Conservation (phyloP, 2,329 filamentous ascomycete species). For the Cladosporium sp. region DNA sequence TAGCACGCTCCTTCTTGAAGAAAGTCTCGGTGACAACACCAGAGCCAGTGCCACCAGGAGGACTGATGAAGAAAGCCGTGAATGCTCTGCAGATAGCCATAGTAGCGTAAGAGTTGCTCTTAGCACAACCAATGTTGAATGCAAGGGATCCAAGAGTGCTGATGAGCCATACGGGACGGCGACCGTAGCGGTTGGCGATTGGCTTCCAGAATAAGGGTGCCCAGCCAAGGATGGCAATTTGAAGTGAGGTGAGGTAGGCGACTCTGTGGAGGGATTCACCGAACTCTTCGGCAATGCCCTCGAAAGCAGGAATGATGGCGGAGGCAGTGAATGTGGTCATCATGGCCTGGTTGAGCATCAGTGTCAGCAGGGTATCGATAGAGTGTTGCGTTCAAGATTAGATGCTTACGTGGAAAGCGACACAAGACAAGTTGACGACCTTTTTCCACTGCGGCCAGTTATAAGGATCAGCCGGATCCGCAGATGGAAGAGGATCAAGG, state of each 20-base stretch:
- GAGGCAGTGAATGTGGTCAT: constrained; percentile 59
- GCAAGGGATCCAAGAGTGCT: constrained; percentile 50
- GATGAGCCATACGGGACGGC: constrained; percentile 56
- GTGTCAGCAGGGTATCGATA: neutral
- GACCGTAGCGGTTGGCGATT: constrained; percentile 54
- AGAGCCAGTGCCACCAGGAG: constrained; percentile 56
- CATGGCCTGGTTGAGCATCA: constrained; percentile 41
- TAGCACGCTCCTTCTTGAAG: constrained; percentile 56
- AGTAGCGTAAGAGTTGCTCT: constrained; percentile 49
- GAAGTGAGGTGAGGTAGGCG: constrained; percentile 57
- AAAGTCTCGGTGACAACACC: constrained; percentile 60
- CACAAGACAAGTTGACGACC: constrained; percentile 52
- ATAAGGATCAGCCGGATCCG: constrained; percentile 54
- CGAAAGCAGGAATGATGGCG: constrained; percentile 56
- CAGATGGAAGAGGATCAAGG: constrained; percentile 54
- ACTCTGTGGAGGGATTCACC: constrained; percentile 50
- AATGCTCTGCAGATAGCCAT: constrained; percentile 56
- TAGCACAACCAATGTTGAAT: constrained; percentile 57
- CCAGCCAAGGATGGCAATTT: constrained; percentile 55
- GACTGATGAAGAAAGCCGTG: constrained; percentile 57
- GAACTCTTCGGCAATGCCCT: constrained; percentile 54
- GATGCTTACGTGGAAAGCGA: constrained; percentile 46
- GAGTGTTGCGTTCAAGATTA: neutral
- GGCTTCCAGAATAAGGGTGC: constrained; percentile 60
- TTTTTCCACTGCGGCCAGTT: constrained; percentile 58